Evolutionary conservation across 345 rosid species (phyloP), one percentile per base, ranked within the genome.

Genomic region (Boechera retrofracta): DNA sequence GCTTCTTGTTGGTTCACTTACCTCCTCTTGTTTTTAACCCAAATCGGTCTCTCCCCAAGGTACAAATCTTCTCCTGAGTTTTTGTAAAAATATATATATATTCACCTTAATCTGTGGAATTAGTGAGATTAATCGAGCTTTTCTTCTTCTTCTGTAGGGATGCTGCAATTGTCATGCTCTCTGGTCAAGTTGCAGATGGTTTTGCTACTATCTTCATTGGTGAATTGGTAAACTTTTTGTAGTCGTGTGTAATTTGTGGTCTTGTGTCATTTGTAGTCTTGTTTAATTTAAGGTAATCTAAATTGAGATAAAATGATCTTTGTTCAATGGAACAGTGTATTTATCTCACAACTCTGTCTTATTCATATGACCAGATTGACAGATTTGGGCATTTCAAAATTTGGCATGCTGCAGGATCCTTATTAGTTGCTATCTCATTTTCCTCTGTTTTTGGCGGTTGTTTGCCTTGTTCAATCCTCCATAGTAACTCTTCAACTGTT

Each of bases 1-100:
- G 86, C 98, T 80, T 86, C 98, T 33, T 92, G 97, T 77, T 94
- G 98, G 98, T 94, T 94, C 82, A 94, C 97, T 63, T 94, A 94
- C 77, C 95, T 94, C 66, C 84, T 94, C 61, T 53, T 90, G 71
- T 94, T 94, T 80, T 73, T 94, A 79, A 89, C 97, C 9, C 93
- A 94, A 51, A 94, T 90, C 7, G 98, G 97, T 45, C 93, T 94
- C 64, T 84, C 97, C 7, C 92, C 93, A 1, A 92, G 91, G 97
- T 90, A 66, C n/a, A 33, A 38, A 33, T 8, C 5, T 28, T 41
- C 45, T 68, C 54, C 47, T 68, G 2, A 11, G 9, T 4, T 42
- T 47, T 29, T 47, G 11, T 29, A 0, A 13, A 10, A 8, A 33
- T 5, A 33, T 33, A 6, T 9, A 9, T n/a, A 21, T 21, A 21